Conservation (phyloP, 441 rosid species). For the Hura crepitans region DNA sequence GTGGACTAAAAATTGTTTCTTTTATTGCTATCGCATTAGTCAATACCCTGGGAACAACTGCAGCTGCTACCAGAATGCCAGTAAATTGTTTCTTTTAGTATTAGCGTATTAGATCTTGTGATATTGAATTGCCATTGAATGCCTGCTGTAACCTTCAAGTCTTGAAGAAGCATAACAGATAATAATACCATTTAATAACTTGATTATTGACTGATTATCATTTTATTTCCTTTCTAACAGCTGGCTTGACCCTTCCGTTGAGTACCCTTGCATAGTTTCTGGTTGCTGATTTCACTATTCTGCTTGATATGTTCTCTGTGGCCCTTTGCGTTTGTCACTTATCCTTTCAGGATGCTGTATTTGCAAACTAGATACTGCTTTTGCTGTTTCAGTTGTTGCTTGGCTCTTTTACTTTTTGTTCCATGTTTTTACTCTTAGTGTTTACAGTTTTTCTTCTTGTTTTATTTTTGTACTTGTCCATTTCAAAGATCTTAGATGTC, state of each 20-base stretch:
- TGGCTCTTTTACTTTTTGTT: neutral
- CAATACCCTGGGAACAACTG: neutral
- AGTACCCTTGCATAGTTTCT: neutral
- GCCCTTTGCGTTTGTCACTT: neutral
- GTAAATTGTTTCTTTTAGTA: too few relatives aligned
- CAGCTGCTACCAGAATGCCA: neutral
- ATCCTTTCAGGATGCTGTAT: neutral
- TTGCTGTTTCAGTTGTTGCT: neutral
- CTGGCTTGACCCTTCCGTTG: neutral
- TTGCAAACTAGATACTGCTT: neutral
- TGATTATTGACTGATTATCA: neutral
- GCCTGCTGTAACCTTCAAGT: neutral
- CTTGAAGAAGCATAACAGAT: neutral
- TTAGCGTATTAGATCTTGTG: too few relatives aligned
- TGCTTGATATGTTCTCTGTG: neutral
- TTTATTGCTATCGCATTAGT: too few relatives aligned
- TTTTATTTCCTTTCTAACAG: too few relatives aligned
- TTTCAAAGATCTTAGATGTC: neutral
- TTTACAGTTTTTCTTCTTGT: neutral
- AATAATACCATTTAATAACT: neutral
- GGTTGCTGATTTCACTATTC: neutral
- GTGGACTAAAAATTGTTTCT: too few relatives aligned
- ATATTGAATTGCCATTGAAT: neutral
- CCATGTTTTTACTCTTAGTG: neutral
- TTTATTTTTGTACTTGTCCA: neutral